Base-by-base conservation (phyloP, 2,329 filamentous ascomycete genomes). In the Chalaropsis thielavioides region DNA sequence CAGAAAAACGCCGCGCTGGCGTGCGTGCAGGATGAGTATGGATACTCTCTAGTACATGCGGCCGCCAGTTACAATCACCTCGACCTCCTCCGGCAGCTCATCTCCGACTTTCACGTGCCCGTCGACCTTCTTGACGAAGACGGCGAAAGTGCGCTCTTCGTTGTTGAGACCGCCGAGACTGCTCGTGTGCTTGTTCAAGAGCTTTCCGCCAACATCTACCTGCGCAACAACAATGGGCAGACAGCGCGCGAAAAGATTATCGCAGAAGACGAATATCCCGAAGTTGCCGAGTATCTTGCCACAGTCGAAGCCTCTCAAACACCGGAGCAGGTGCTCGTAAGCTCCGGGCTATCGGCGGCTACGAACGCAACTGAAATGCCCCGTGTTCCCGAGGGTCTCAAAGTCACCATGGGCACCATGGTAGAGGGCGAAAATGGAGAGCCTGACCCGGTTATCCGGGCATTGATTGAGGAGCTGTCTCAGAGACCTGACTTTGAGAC, bases 11-110 rank as follows among this genome's bases (percentile, higher is more conserved):
- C 90, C 41, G 76, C 83, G n/a, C 79, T 95, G 63, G 92, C 94
- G 64, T 82, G 85, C 1, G 77, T 81, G 63, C 90, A 95, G 76
- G 94, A 99, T 75, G 85, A 88, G 67, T 88, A 96, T 72, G 94
- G 94, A 71, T 99, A 99, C 78, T 95, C 91, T 59, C 84, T 97
- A 31, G 79, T 97, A 61, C 94, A 99, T 75, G 94, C 94, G 63
- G 90, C 92, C 17, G 87, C 90, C 19, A 96, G 92, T 70, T 99
- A 97, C 80, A 88, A 87, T 73, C 92, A 97, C 73, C 77, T 90
- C 43, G 83, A 88, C 64, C 84, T 99, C 17, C 81, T 96, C 17
- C 86, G 88, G 67, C 75, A 83, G 0, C 81, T 99, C 5, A 80
- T 96, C 35, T 79, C 79, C 59, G 89, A 92, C 41, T 90, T 92